Evolutionary conservation across 1,139 yeast species (phyloP), one percentile per base, ranked within the genome.

Genomic region (Diutina sp.): DNA sequence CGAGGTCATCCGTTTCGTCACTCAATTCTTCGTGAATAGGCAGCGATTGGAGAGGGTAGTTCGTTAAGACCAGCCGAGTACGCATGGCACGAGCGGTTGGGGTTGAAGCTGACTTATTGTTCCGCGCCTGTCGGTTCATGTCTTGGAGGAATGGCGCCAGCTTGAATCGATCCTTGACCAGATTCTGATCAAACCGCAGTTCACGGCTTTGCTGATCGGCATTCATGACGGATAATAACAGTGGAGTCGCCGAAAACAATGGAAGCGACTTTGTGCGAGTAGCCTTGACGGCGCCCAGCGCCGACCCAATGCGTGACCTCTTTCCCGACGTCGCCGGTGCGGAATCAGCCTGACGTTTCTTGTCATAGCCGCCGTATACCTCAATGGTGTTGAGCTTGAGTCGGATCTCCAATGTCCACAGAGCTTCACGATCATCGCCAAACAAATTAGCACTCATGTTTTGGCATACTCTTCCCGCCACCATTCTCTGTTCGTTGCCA

Each of bases 381-480:
- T 64, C 78, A 4, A 76, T 71, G 21, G 76, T 72, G 62, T 76
- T 85, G 60, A 86, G 76, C 62, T 83, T 79, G 60, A 86, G 67
- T 62, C 85, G 77, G 29, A 86, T 77, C 66, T 86, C 93, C 56
- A 86, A 70, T 0, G 90, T 86, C 59, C 84, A 81, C 6, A 80
- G 70, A 1, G 80, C 69, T 21, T 47, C 38, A 18, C 69, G 62
- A 55, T 66, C 72, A 63, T 66, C 59, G 63, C 83, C 75, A 74
- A 75, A 69, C 67, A 76, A 62, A 57, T 73, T 73, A 5, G 84
- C 86, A 0, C 83, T 78, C 61, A 86, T 76, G 65, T 83, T 85
- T 56, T 85, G 85, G 63, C 90, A 85, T 28, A 86, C 85, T 59
- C 90, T 72, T 0, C 93, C 93, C 0, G 89, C 85, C 16, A 86